Evolutionary conservation across 1,139 yeast genomes (phyloP), one percentile per base, ranked within the genome.

Genomic region (Kazachstania sp.): DNA sequence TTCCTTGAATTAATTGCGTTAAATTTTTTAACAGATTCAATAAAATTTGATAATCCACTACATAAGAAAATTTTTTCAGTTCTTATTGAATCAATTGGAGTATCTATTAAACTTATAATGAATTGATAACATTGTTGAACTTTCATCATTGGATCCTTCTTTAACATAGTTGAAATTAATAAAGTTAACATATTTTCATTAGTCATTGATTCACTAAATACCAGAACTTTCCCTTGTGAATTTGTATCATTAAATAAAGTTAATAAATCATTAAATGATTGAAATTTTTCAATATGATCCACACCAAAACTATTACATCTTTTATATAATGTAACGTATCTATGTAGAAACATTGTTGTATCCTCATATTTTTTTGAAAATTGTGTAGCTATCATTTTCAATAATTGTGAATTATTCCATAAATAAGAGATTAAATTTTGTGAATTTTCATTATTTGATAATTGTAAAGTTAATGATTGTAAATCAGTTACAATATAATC

Each of bases 191-290:
- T 40, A 9, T 56, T 54, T 39, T 57, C 62, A 44, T 62, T 65
- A 42, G 57, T 59, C 9, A 62, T 64, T 38, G 52, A 51, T 23
- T 58, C 51, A 8, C 64, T 56, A n/a, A 61, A 59, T 7, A 63
- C 53, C 3, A 63, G 49, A 4, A 56, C 54, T 23, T 58, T 57
- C 6, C 59, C 60, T 3, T 47, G 38, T 7, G 50, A 43, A 8
- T 45, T 45, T 6, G 34, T 5, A 18, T 16, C 12, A 38, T 56
- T 58, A 41, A 61, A 55, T 3, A 63, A 37, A 2, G 59, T 54
- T 19, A 63, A 43, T 37, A 63, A 49, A 44, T 63, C 67, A 47
- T 63, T 63, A 43, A 64, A 60, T 7, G 47, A 43, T 43, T 55
- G 54, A 28, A 60, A 57, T 44, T 50, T 55, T 3, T 53, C 56